Evolutionary conservation across 192 early-diverging fungal genomes (phyloP), one percentile per base, ranked within the genome.

Genomic region (Rhizoclosmatium globosum): DNA sequence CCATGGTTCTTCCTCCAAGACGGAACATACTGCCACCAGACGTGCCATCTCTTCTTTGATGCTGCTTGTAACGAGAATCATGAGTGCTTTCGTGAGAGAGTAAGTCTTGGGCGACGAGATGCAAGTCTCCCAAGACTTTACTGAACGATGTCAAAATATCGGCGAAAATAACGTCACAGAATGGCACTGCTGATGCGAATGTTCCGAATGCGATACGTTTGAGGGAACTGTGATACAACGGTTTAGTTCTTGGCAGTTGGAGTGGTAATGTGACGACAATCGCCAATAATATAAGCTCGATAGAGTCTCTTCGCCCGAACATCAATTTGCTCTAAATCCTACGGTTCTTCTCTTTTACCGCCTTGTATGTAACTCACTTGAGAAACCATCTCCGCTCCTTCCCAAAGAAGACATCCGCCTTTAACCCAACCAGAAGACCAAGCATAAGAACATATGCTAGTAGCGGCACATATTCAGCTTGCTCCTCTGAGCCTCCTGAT

Each of bases 71-170:
- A 21, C 76, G 66, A 9, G 47, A 7, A 41, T 76, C 74, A 50
- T 76, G 74, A 23, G 6, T 42, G 21, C 23, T 17, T 42, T 76
- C 41, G 48, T 76, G 64, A 11, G 74, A 65, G 43, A 76, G 46
- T 23, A 76, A 67, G 78, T 93, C 89, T 58, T 92, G 91, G 17
- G 83, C 83, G 0, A 94, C 90, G 11, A 90, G 83, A 67, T 91
- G 89, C 13, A 96, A 74, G 80, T 98, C 97, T 11, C 94, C 94
- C 70, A 98, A 86, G 21, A 96, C 93, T 60, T 93, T 90, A 2
- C 96, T 94, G 82, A 95, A 98, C 69, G 94, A 95, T 0, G 97
- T 98, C 83, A 99, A 79, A 43, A 98, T 94, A 89, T 99, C 98
- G 0, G 97, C 96, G 66, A 99, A 83, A 46, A 99, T 92, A 41